Conservation (phyloP, 1,139 yeast genomes). For the Yamadazyma diddensiae region DNA sequence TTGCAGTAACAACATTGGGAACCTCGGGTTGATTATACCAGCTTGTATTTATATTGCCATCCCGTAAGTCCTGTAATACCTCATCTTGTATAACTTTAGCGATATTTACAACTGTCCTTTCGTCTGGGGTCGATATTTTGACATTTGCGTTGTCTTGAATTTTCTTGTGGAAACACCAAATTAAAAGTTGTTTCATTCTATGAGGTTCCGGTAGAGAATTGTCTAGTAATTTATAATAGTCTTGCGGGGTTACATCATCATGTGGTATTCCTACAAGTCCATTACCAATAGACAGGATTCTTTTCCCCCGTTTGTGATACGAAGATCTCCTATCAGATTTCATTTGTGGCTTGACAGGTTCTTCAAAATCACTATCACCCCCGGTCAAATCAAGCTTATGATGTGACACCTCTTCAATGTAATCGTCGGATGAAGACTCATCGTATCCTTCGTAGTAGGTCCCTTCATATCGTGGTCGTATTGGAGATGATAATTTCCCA, state of each 20-base stretch:
- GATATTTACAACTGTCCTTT: constrained; percentile 44
- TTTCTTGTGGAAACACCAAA: constrained; percentile 64
- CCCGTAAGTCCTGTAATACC: constrained; percentile 53
- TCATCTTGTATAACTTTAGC: constrained; percentile 70
- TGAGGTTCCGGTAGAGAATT: constrained; percentile 67
- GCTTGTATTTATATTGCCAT: constrained; percentile 59
- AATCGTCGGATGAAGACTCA: constrained; percentile 20
- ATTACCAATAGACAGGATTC: constrained; percentile 73
- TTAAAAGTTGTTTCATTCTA: constrained; percentile 63
- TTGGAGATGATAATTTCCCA: constrained; percentile 25
- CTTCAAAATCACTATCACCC: constrained; percentile 7
- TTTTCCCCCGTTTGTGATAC: constrained; percentile 59
- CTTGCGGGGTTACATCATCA: constrained; percentile 52
- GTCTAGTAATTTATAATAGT: constrained; percentile 64
- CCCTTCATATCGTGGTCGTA: constrained; percentile 17
- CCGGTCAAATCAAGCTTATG: constrained; percentile 18
- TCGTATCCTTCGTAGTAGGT: constrained; percentile 3
- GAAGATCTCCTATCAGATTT: constrained; percentile 44
- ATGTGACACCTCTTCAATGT: constrained; percentile 31
- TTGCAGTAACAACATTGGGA: constrained; percentile 16
- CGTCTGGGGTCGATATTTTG: constrained; percentile 23
- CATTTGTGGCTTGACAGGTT: constrained; percentile 3
- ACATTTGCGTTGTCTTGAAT: constrained; percentile 28
- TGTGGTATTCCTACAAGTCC: constrained; percentile 73
- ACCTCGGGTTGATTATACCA: constrained; percentile 53